Conservation (phyloP, 1,284 basidiomycete species). For the Exsudoporus floridanus region DNA sequence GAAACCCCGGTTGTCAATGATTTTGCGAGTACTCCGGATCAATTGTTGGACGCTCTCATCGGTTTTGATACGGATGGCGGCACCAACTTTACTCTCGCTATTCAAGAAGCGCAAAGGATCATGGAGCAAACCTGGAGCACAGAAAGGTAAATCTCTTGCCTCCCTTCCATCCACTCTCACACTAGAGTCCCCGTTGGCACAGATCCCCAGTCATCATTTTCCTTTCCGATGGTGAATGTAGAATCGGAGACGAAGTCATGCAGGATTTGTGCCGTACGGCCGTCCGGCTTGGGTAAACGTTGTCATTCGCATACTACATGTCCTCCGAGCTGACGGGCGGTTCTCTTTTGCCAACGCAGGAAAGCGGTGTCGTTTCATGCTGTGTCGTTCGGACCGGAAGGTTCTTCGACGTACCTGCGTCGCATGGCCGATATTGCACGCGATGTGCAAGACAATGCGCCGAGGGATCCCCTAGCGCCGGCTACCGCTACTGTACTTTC, state of each 20-base stretch:
- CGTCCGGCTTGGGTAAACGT: constrained; percentile 46
- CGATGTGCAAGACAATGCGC: constrained; percentile 49
- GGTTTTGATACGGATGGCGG: constrained; percentile 37
- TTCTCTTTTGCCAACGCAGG: constrained; percentile 30
- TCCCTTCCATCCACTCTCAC: neutral
- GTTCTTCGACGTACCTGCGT: constrained; percentile 37
- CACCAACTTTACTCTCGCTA: constrained; percentile 50
- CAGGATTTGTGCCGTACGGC: constrained; percentile 49
- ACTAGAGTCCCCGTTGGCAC: neutral
- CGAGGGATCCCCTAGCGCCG: constrained; percentile 44
- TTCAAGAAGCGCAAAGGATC: constrained; percentile 38
- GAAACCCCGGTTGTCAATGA: constrained; percentile 44
- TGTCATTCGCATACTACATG: accelerated
- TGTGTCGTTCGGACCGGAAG: constrained; percentile 53
- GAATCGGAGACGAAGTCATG: constrained; percentile 41
- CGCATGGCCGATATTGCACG: constrained; percentile 55
- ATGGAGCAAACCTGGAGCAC: constrained; percentile 56
- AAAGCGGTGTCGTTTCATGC: constrained; percentile 60
- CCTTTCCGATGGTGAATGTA: constrained; percentile 58
- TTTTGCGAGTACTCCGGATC: constrained; percentile 47
- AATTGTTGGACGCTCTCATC: constrained; percentile 45
- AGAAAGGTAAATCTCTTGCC: constrained; percentile 43
- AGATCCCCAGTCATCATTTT: constrained; percentile 65
- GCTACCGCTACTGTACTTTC: constrained; percentile 43
- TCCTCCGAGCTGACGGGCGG: neutral